Evolutionary conservation across 78 protist genomes (phyloP), one percentile per base, ranked within the genome.

Genomic region (Creolimax fragrantissima): DNA sequence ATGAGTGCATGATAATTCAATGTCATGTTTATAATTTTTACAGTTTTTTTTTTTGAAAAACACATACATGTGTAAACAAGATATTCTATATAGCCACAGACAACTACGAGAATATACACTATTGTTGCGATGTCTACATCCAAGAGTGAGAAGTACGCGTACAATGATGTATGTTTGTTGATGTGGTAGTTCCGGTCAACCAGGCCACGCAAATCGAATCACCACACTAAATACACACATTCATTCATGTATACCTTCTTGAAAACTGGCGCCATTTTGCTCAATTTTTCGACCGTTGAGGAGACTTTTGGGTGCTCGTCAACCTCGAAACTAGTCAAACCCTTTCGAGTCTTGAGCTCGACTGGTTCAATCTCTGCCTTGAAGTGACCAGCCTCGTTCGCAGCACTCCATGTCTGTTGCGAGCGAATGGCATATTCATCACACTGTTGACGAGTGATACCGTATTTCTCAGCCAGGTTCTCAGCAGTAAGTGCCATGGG

Each of bases 401-500:
- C 94, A 43, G 7, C 88, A 7, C 11, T 81, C 90, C 93, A 94
- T 32, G 66, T 32, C 6, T 88, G 89, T 85, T 96, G 95, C 45
- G 93, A 47, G 17, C 3, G 35, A 35, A 94, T 88, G 41, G 96
- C 94, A 17, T 6, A 96, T 43, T 35, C 91, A 90, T 96, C 97
- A 37, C 74, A 81, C 39, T 45, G 95, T 5, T 35, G 92, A 42
- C 96, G 85, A 5, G 95, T 91, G 41, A 96, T 43, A 45, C 24
- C 2, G 85, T 93, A 92, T 83, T 94, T 85, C 41, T 42, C 91
- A 24, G 96, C 96, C 35, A 93, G 84, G 81, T 92, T 92, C 92
- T 96, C 97, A 2, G 96, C 96, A 2, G 95, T 93, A 6, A 94
- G 41, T 24, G 91, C 97, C 97, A 96, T 96, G 5, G 94, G 93